phyloP scores from a whole-genome alignment of 179 eudicot species.

The Silene coronaria region DNA sequence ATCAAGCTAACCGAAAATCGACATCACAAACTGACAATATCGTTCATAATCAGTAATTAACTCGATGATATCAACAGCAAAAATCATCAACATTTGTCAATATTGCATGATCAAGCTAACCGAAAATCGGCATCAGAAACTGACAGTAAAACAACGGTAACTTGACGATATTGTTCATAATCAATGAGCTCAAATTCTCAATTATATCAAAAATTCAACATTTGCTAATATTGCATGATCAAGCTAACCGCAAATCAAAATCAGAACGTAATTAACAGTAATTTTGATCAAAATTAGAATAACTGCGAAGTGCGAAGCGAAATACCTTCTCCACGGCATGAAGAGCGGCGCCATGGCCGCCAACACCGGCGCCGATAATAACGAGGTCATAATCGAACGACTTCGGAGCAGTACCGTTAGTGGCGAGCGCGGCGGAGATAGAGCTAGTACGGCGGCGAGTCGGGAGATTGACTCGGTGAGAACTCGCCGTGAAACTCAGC shows the following conservation, averaged over 20 bases:
- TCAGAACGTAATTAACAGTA: too few relatives aligned
- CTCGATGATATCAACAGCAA: neutral
- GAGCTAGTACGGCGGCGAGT: conserved; percentile 20
- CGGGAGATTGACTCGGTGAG: conserved; percentile 20
- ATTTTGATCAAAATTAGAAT: too few relatives aligned
- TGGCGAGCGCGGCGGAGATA: conserved; percentile 34
- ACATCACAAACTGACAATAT: neutral
- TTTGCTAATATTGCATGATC: neutral
- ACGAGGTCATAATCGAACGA: conserved; percentile 85
- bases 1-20: neutral
- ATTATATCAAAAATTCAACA: neutral
- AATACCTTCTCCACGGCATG: conserved; percentile 93
- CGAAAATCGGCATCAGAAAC: neutral
- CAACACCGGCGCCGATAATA: conserved; percentile 93
- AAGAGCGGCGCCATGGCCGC: conserved; percentile 97
- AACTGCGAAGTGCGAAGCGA: neutral
- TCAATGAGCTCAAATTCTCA: too few relatives aligned
- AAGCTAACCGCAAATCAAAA: neutral
- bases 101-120: neutral
- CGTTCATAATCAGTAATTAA: neutral
- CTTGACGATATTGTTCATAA: neutral
- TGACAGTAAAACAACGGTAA: neutral
- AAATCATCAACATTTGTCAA: neutral
- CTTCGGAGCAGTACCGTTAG: conserved; percentile 42
- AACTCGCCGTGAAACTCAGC: conserved; percentile 24